Conservation (phyloP, 2,329 filamentous ascomycete genomes). For the Chaetothyriales sp. region DNA sequence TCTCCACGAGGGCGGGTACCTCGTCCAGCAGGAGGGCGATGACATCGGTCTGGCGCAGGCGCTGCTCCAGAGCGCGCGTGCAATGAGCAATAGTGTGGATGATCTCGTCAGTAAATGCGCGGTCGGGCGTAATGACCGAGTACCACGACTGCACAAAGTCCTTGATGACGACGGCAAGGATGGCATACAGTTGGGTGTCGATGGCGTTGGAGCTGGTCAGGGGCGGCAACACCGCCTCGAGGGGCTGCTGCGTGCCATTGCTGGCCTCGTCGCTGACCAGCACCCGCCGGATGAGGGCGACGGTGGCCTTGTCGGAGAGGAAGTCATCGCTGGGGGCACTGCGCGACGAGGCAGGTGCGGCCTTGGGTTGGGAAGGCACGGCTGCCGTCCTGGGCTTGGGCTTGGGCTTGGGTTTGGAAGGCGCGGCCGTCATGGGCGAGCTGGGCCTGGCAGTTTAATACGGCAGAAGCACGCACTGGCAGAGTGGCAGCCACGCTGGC, state of each 20-base stretch:
- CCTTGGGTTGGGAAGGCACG: too few species aligned
- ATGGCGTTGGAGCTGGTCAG: constrained; percentile 89
- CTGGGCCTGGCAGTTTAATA: neutral
- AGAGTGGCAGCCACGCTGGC: neutral
- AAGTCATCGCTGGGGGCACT: constrained; percentile 26
- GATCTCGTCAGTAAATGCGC: constrained; percentile 72
- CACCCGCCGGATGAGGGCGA: constrained; percentile 64
- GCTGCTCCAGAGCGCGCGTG: constrained; percentile 72
- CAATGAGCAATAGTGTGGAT: constrained; percentile 85
- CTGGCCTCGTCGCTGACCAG: constrained; percentile 52
- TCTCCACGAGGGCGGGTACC: constrained; percentile 64
- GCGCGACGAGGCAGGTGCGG: constrained; percentile 10
- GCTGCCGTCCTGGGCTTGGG: too few species aligned
- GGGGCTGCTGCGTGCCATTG: constrained; percentile 41
- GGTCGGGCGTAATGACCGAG: constrained; percentile 76
- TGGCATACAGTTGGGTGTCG: constrained; percentile 81
- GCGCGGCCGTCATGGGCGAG: neutral
- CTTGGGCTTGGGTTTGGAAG: neutral
- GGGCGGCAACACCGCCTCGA: constrained; percentile 73
- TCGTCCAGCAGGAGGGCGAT: constrained; percentile 76
- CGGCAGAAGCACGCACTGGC: neutral
- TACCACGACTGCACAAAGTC: constrained; percentile 94
- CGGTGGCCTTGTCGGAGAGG: constrained; percentile 63
- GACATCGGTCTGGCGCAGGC: constrained; percentile 66
- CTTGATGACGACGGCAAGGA: constrained; percentile 75